phyloP scores from a whole-genome alignment of 768 basidiomycete species.

The Leccinum subtestaceum region DNA sequence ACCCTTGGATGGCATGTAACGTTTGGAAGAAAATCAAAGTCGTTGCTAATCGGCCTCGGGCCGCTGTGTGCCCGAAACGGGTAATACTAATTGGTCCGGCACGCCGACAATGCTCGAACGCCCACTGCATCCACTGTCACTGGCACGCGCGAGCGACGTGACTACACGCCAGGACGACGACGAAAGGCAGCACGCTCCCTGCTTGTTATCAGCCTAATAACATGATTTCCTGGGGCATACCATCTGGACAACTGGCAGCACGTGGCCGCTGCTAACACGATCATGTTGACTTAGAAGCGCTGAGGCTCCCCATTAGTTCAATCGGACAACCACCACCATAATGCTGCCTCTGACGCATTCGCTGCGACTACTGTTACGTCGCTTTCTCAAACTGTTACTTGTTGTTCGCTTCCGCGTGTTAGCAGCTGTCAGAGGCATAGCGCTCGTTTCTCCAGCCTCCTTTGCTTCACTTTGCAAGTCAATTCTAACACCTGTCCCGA shows the following conservation, averaged over 20 bases:
- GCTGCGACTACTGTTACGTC: not conserved
- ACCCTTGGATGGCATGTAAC: conserved; percentile 3
- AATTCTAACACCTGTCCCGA: not conserved
- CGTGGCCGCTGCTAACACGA: not conserved
- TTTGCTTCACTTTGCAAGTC: conserved; percentile 5
- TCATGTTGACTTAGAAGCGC: not conserved
- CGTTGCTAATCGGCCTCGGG: not conserved
- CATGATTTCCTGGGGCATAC: not conserved
- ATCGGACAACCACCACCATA: not conserved
- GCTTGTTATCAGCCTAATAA: not conserved
- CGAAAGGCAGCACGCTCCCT: too few relatives aligned
- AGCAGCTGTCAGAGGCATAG: not conserved
- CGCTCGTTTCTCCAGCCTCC: not conserved
- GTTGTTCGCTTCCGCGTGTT: conserved; percentile 1
- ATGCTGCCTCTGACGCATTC: not conserved
- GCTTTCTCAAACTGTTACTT: conserved; percentile 3
- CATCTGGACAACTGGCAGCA: not conserved
- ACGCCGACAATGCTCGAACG: too few relatives aligned
- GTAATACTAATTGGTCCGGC: too few relatives aligned
- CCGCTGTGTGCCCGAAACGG: not conserved
- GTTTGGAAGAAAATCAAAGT: not conserved
- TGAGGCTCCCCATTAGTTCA: not conserved
- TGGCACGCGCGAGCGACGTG: too few relatives aligned
- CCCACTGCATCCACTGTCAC: too few relatives aligned
- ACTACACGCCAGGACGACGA: too few relatives aligned